Evolutionary conservation across 108 stramenopile species (phyloP).

Genomic region (Pseudonitzschia multiseries): DNA sequence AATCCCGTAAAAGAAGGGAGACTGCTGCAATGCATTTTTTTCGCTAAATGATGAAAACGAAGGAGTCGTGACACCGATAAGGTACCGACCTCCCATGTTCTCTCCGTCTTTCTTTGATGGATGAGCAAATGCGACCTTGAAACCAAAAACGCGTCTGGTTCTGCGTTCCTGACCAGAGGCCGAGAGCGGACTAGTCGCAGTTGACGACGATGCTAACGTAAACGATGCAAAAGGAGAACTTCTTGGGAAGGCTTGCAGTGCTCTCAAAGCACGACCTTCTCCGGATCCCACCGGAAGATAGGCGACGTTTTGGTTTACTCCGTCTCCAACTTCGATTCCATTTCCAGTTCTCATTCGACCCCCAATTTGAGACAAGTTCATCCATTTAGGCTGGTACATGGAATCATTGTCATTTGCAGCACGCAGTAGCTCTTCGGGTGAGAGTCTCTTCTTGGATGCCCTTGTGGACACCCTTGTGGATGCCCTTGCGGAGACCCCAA

Average conservation of each 20-base stretch:
- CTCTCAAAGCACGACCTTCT: conserved; percentile 39
- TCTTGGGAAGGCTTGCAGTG: conserved; percentile 28
- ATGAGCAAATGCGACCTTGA: conserved; percentile 45
- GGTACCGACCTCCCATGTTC: conserved; percentile 49
- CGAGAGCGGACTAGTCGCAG: not conserved
- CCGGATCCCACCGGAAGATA: conserved; percentile 34
- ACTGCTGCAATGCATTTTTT: conserved; percentile 45
- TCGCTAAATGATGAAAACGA: conserved; percentile 45
- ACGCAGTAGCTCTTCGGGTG: conserved; percentile 31
- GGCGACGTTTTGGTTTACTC: conserved; percentile 27
- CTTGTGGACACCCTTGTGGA: conserved; percentile 7
- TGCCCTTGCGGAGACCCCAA: conserved; percentile 17
- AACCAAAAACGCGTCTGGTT: conserved; percentile 33
- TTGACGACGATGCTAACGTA: not conserved
- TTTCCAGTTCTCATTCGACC: conserved; percentile 21
- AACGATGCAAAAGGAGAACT: conserved; percentile 22
- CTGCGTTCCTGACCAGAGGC: conserved; percentile 11
- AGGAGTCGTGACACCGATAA: conserved; percentile 50
- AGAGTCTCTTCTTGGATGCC: conserved; percentile 4
- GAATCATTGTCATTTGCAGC: conserved; percentile 35
- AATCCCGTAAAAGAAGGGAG: conserved; percentile 50
- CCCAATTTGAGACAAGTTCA: conserved; percentile 24
- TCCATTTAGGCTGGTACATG: conserved; percentile 40
- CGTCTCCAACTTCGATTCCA: conserved; percentile 33
- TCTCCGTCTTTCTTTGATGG: conserved; percentile 26